Base-by-base conservation (phyloP, 176 grass and related monocot genomes). In the Carex cristatella region DNA sequence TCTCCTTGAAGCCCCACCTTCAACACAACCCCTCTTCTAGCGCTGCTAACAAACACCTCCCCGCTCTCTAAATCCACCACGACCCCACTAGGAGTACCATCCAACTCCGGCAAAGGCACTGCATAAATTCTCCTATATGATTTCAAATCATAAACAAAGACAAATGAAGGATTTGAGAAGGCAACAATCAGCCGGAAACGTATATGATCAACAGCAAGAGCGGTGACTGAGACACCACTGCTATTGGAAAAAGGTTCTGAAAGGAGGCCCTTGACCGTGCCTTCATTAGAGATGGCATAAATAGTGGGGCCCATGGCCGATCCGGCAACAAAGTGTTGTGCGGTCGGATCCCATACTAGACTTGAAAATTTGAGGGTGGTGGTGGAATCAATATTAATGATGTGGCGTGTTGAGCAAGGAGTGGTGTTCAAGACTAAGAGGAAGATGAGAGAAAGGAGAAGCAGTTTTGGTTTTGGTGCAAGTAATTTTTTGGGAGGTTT, bases 211-310 rank as follows among this genome's bases (percentile, higher is more conserved):
- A 94, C 80, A 14, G 90, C 82, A 3, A 89, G 66, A 2, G 85
- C 33, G 0, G 86, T 85, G 2, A 61, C 84, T n/a, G 86, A 65
- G 2, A 69, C 48, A 37, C 58, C 65, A 5, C 55, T 14, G 14
- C 3, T 70, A 16, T 62, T 15, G 37, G 62, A 66, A 46, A 48
- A 53, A 10, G 68, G 16, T 46, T 90, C 88, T n/a, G 82, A 90
- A 0, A 40, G 4, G 38, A 40, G 38, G 38, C 4, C 4, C 4
- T 40, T 5, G 4, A 40, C 38, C 0, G 38, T 84, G 51, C 92
- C 89, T 4, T 89, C 92, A 33, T 98, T 91, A 37, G 94, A 40
- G 84, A 98, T 75, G 86, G 95, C 92, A 77, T 87, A 84, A 2
- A 94, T 27, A 5, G 48, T 16, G 10, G 87, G 85, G 53, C 74